phyloP scores from a whole-genome alignment of 2,329 filamentous ascomycete species.

The Botryotinia globosa region DNA sequence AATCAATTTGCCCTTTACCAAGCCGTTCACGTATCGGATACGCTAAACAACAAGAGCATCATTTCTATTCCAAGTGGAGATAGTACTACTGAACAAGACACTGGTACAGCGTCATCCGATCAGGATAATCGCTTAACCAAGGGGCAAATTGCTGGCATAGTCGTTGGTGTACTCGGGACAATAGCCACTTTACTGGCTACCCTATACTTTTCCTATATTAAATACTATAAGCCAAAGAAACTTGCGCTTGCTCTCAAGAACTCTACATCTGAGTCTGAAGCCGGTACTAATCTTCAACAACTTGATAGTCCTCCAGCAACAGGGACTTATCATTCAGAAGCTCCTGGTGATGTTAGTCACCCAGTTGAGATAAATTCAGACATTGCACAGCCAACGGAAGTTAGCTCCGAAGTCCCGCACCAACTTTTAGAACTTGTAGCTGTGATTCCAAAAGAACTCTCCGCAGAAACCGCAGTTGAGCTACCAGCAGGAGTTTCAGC shows the following conservation, averaged over 20 bases:
- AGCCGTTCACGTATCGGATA: conserved; percentile 33
- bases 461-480: background rate
- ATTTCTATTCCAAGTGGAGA: conserved; percentile 24
- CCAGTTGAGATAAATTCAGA: conserved; percentile 37
- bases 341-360: conserved; percentile 39
- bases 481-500: background rate
- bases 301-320: conserved; percentile 46
- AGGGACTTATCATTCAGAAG: conserved; percentile 44
- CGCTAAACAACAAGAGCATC: conserved; percentile 31
- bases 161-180: conserved; percentile 21
- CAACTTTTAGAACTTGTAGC: conserved; percentile 32
- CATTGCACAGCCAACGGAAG: conserved; percentile 47
- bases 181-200: conserved; percentile 22
- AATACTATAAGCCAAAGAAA: background rate
- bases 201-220: conserved; percentile 7
- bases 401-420: conserved; percentile 30
- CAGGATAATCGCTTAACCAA: conserved; percentile 17
- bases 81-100: background rate
- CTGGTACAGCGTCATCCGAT: background rate
- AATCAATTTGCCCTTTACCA: conserved; percentile 38
- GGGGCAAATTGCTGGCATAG: conserved; percentile 33
- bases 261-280: background rate
- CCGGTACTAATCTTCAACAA: conserved; percentile 29
- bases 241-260: background rate
- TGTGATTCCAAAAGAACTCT: conserved; percentile 24